Evolutionary conservation across 768 basidiomycete species (phyloP).

Genomic region (Mycena capillaripes): DNA sequence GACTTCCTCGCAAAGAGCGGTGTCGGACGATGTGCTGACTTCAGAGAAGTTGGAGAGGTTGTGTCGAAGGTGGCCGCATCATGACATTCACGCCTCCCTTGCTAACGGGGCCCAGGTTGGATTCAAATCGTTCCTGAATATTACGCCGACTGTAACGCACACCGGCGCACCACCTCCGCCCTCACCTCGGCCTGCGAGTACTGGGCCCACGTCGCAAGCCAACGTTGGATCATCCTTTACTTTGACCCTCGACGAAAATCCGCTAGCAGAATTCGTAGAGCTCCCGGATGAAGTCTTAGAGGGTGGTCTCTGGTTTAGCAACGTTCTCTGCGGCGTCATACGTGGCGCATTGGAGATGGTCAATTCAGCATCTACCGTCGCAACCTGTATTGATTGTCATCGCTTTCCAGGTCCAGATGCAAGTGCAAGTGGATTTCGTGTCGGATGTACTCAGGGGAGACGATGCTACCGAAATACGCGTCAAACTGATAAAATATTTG

Average conservation of each 20-base stretch:
- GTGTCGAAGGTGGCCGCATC: slow-evolving; percentile 82
- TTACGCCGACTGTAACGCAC: slow-evolving; percentile 87
- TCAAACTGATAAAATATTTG: slow-evolving; percentile 89
- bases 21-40: slow-evolving; percentile 93
- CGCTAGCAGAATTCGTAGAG: slow-evolving; percentile 96
- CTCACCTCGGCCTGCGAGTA: slow-evolving; percentile 62
- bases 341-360: slow-evolving; percentile 98
- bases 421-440: slow-evolving; percentile 90
- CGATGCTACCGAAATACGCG: slow-evolving; percentile 93
- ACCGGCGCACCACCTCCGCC: slow-evolving; percentile 65
- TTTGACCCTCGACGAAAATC: slow-evolving; percentile 95
- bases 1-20: slow-evolving; percentile 95
- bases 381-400: slow-evolving; percentile 28
- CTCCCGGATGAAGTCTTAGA: slow-evolving; percentile 93
- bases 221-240: slow-evolving; percentile 76
- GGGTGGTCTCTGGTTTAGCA: slow-evolving; percentile 97
- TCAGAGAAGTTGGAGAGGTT: slow-evolving; percentile 95
- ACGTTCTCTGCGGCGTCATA: slow-evolving; percentile 94
- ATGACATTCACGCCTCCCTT: background rate
- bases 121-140: slow-evolving; percentile 97
- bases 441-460: slow-evolving; percentile 95
- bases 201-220: slow-evolving; percentile 55
- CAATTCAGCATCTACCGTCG: slow-evolving; percentile 39
- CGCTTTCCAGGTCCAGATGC: slow-evolving; percentile 89
- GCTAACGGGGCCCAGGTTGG: slow-evolving; percentile 76